Conservation (phyloP, 441 rosid genomes). For the Theobroma grandiflorum region DNA sequence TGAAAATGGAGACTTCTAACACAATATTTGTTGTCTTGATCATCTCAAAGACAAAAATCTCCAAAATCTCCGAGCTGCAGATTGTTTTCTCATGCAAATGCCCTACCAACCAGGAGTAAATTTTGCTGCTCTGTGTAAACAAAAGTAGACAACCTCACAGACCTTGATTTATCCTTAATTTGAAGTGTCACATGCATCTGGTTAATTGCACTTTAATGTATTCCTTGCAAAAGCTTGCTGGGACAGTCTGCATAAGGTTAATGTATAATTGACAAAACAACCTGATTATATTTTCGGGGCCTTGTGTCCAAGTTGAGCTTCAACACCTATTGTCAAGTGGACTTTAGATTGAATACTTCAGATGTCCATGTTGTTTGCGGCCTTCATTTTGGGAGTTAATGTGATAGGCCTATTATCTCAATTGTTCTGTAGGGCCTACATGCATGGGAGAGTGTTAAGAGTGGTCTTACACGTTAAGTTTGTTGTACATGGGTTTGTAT, state of each 20-base stretch:
- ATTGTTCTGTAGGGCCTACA: too few species aligned
- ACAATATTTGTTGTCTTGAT: background rate
- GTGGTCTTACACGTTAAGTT: too few species aligned
- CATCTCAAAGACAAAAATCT: constrained; percentile 7
- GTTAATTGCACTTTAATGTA: background rate
- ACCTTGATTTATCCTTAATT: background rate
- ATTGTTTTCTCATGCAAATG: background rate
- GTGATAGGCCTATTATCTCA: too few species aligned
- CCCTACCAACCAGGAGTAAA: background rate
- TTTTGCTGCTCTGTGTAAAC: background rate
- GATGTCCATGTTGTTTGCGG: too few species aligned
- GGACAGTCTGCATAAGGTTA: background rate
- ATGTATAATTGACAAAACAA: background rate
- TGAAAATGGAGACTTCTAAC: background rate
- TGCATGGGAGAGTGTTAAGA: too few species aligned
- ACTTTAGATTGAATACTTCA: too few species aligned
- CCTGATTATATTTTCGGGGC: background rate
- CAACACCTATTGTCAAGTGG: too few species aligned
- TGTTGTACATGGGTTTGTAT: too few species aligned
- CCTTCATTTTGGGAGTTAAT: too few species aligned
- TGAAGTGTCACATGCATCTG: background rate
- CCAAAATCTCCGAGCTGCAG: background rate
- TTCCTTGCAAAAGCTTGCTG: background rate
- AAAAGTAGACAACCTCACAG: background rate
- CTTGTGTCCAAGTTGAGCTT: too few species aligned